Conservation (phyloP, 345 rosid genomes). For the Corchorus capsularis region DNA sequence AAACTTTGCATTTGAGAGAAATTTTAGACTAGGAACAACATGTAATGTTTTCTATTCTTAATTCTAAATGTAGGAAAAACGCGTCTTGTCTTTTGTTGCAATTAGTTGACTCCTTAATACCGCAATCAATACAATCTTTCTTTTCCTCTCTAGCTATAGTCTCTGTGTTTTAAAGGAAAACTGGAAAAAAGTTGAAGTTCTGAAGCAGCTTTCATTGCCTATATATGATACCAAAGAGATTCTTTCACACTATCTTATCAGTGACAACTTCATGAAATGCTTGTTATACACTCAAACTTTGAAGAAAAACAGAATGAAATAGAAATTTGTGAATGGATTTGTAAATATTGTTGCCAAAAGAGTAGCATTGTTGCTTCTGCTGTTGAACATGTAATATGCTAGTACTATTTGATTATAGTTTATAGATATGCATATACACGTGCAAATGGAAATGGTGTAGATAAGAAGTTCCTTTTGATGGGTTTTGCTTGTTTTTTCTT, state of each 20-base stretch:
- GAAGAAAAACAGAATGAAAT: not conserved
- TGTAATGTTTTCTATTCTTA: not conserved
- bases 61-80: conserved; percentile 2
- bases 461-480: not conserved
- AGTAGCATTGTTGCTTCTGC: no score
- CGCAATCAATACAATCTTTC: not conserved
- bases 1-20: conserved; percentile 3
- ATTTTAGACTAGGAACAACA: not conserved
- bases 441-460: not conserved
- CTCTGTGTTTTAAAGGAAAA: no score
- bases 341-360: not conserved
- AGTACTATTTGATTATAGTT: not conserved
- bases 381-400: no score
- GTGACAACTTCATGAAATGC: not conserved
- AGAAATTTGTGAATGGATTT: not conserved
- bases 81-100: not conserved
- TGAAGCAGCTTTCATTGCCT: not conserved
- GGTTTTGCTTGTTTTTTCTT: not conserved
- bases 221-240: not conserved
- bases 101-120: not conserved
- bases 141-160: not conserved
- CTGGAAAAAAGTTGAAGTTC: not conserved
- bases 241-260: not conserved
- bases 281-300: not conserved
- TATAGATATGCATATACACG: not conserved